Conservation (phyloP, 202 grass and related monocot genomes). For the Panicum hallii region DNA sequence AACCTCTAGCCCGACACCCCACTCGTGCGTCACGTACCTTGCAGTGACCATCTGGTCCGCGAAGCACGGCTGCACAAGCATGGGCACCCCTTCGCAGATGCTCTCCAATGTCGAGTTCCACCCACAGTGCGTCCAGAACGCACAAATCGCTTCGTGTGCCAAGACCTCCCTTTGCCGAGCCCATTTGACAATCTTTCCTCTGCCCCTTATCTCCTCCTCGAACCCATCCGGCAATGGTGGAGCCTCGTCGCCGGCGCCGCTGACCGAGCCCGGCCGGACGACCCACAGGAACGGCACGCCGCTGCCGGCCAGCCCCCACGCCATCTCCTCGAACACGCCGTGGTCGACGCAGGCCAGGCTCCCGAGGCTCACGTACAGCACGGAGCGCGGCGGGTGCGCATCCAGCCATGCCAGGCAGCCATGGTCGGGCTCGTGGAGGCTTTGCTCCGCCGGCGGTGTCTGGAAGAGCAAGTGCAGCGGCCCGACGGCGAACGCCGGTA, state of each 20-base stretch:
- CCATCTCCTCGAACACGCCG: conserved; percentile 44
- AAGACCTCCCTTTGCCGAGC: conserved; percentile 63
- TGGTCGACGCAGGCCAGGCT: conserved; percentile 28
- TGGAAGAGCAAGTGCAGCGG: conserved; percentile 47
- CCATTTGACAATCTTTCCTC: conserved; percentile 59
- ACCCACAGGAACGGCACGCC: conserved; percentile 58
- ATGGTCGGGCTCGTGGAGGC: background rate
- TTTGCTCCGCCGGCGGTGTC: background rate
- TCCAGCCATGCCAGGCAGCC: conserved; percentile 58
- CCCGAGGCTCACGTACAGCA: conserved; percentile 60
- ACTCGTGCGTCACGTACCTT: conserved; percentile 47
- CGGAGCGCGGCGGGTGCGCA: conserved; percentile 17
- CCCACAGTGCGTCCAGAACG: conserved; percentile 64
- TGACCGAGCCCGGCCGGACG: conserved; percentile 9
- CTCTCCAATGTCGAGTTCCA: conserved; percentile 70
- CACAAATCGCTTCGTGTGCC: conserved; percentile 40
- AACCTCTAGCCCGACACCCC: conserved; percentile 53
- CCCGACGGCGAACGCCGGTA: conserved; percentile 38
- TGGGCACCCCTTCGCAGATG: conserved; percentile 54
- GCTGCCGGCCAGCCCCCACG: conserved; percentile 46
- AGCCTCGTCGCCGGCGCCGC: background rate
- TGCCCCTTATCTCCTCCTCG: background rate
- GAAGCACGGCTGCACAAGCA: conserved; percentile 59
- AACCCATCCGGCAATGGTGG: conserved; percentile 25
- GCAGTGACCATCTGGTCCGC: conserved; percentile 64